phyloP scores from a whole-genome alignment of 129 eudicot species.

The Chrysanthemum lavandulifolium region DNA sequence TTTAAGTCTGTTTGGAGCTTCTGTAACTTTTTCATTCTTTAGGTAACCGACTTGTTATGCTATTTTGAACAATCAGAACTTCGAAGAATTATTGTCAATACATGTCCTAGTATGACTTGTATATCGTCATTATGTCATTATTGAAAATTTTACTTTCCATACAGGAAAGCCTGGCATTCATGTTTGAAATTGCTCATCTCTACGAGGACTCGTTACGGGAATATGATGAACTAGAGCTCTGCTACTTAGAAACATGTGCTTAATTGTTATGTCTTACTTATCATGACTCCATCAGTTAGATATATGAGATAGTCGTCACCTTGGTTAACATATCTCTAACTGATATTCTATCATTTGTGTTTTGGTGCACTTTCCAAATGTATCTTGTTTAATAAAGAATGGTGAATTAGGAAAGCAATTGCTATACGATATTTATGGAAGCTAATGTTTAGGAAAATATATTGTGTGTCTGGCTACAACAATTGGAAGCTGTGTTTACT shows the following conservation, averaged over 20 bases:
- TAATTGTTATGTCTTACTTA: not conserved
- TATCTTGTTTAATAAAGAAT: no score
- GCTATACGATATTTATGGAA: no score
- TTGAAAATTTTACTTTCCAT: conserved; percentile 7
- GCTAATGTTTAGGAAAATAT: no score
- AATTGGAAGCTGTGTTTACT: not conserved
- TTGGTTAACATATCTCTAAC: no score
- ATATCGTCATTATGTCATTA: not conserved
- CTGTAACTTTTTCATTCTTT: conserved; percentile 71
- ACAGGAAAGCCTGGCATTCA: conserved; percentile 97
- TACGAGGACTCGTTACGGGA: conserved; percentile 97
- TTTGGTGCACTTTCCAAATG: no score
- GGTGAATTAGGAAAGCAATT: no score
- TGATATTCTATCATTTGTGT: no score
- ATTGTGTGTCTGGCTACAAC: no score
- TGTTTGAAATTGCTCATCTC: conserved; percentile 98
- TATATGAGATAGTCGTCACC: no score
- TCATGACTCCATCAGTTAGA: no score
- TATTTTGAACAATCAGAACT: conserved; percentile 5
- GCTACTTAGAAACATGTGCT: conserved; percentile 95
- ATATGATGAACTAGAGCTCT: conserved; percentile 97
- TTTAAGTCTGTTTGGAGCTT: conserved; percentile 97
- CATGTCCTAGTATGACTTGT: not conserved
- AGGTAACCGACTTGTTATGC: conserved; percentile 41
- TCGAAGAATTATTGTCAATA: conserved; percentile 8